Evolutionary conservation across 2,329 filamentous ascomycete genomes (phyloP), one percentile per base, ranked within the genome.

Genomic region (Elsinoe perseae): DNA sequence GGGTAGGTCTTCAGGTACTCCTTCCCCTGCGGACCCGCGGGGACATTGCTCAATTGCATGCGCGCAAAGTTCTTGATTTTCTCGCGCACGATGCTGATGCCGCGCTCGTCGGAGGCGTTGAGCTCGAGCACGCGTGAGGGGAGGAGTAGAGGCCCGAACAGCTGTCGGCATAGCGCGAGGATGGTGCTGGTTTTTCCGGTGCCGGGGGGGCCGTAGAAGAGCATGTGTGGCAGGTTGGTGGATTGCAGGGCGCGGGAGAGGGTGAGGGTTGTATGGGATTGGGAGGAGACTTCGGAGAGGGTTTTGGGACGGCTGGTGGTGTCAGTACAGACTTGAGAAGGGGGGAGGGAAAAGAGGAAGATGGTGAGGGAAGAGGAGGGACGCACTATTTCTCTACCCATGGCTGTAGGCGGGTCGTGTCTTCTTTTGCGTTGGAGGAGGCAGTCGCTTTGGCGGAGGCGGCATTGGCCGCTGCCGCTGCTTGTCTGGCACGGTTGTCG

Each of bases 11-110:
- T 76, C 44, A 77, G 68, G 63, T 84, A 84, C 50, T 77, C 68
- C 43, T 64, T 65, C 72, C 72, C 82, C 76, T 75, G 87, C 81
- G 64, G 84, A 75, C 60, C 73, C 0, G 78, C 76, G 0, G 89
- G 84, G 2, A 88, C 84, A 62, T 95, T 89, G 27, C 87, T 91
- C 60, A 97, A 82, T 71, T 96, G 92, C 78, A 95, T 92, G 59
- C 92, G 84, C 20, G 95, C 95, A 71, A 99, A 99, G 72, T 95
- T 87, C 72, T 98, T 98, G 70, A 99, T 90, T 72, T 97, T 97
- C 67, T 96, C 89, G 54, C 93, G 87, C 34, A 99, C 92, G 61
- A 99, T 97, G 59, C 83, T 87, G 69, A 99, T 97, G 54, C 95
- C 95, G 62, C 93, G 91, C 75, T 99, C 93, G 74, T 99, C 93